Evolutionary conservation across 768 basidiomycete genomes (phyloP), one percentile per base, ranked within the genome.

Genomic region (Phaffia tasmanica): DNA sequence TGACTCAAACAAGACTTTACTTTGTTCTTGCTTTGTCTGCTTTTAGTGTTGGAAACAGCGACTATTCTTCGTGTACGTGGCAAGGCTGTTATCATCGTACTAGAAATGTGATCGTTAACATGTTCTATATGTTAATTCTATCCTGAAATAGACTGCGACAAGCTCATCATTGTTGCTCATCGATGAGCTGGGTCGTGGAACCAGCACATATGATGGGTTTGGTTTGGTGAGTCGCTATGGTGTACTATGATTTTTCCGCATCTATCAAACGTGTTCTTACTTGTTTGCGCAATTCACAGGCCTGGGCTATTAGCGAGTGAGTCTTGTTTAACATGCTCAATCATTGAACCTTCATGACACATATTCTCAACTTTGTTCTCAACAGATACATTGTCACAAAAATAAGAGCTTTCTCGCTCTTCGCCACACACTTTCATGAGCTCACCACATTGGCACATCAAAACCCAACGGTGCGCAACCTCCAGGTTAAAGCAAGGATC

Each of bases 251-350:
- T 11, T 42, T 11, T 42, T 42, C 35, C 11, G 6, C 35, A 42
- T 42, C 35, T 42, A 11, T 42, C 35, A 11, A 42, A 11, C 11
- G 35, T 42, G 11, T 42, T 5, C 35, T 42, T 42, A 42, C 35
- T 42, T 11, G 11, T 42, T 42, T 4, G 11, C 11, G 35, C 35
- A 5, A 42, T 42, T 42, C 11, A 11, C 35, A 42, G 8, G 95
- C 95, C 0, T 99, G 94, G 94, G 91, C 94, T 1, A 98, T 98
- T 72, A 94, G 91, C 61, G 95, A 99, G 93, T 93, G 75, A 68
- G 83, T 75, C 29, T 30, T 50, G 23, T 18, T 48, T 46, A 23
- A 56, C 54, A 66, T 29, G 59, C 56, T 27, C 1, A 35, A 27
- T 23, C 27, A 14, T 19, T 64, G 27, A 11, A 3, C 23, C 29